Base-by-base conservation (phyloP, 2,329 filamentous ascomycete genomes). In the Venturia oleaginea region DNA sequence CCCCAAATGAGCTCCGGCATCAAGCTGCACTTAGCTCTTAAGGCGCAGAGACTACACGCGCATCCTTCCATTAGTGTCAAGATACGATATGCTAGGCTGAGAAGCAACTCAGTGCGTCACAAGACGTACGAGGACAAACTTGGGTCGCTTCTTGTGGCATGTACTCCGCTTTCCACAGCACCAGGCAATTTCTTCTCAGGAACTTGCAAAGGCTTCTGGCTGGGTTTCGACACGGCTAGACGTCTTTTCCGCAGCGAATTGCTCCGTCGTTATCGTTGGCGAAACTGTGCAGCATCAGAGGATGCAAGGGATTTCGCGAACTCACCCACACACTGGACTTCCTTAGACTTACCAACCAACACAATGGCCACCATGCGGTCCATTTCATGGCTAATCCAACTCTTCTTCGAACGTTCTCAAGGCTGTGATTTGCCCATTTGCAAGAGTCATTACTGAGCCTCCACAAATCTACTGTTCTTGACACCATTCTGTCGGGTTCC, bases 1-100 rank as follows among this genome's bases (percentile, higher is more conserved):
- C 71, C 83, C 84, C 1, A 83, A 83, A 76, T 83, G 46, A 60
- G 40, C 37, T 27, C 19, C 8, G 55, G 22, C 55, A 37, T n/a
- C 13, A 4, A 40, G n/a, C 38, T 59, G 13, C 22, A 4, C 55
- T 13, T 8, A 27, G 30, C 10, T 32, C 10, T 11, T 13, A 22
- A 22, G 22, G 4, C 2, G 8, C 4, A 24, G 30, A n/a, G 4
- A 17, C 24, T 8, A 55, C 4, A n/a, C 17, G 51, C 4, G 51
- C 10, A 19, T 57, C 17, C 15, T 51, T 27, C n/a, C 22, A 4
- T 11, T 3, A n/a, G 4, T 15, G 15, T n/a, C 17, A 30, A n/a
- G 17, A 57, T 11, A 11, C n/a, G 30, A 57, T 17, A 30, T 34
- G 7, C 22, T 34, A 57, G 30, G 51, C 51, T 57, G 51, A 57